Evolutionary conservation across 2,329 filamentous ascomycete genomes (phyloP), one percentile per base, ranked within the genome.

Genomic region (Arthrobotrys sinensis): DNA sequence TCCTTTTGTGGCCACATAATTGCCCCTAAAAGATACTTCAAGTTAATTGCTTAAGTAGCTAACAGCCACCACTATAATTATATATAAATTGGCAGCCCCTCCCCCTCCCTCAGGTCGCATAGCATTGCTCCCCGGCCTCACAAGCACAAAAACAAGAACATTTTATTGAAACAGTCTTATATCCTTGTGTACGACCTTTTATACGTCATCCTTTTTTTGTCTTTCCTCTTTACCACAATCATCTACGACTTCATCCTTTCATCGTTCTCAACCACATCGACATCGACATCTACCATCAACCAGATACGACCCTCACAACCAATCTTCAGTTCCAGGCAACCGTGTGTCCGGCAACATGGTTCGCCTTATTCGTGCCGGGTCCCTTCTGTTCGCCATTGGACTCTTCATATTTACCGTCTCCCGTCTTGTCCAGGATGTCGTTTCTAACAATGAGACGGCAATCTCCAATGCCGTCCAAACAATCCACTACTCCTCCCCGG

Each of bases 401-500:
- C 50, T 78, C 34, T 55, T 62, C 32, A 36, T 52, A 8, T 68
- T 78, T 24, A 66, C 46, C 2, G 45, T 57, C 7, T 57, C 67
- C 28, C 50, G 53, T 11, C 63, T 78, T 14, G 11, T 72, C 28
- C 62, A 68, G 34, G 40, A 78, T 63, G 45, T 72, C 24, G 16
- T 68, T 19, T 64, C 46, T 12, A 45, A 70, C 19, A 60, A 78
- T 68, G 67, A 72, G 16, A 28, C 21, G 11, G 67, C 75, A 7
- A 68, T 78, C 16, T 19, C 62, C 0, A 72, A 53, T 63, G 75
- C 77, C 10, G 57, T 84, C 53, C 79, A 80, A 63, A 36, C 76
- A 79, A 71, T 91, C 52, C 88, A 89, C 83, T 91, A 91, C 82
- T 83, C 86, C 7, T 90, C 89, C 80, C 90, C 91, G 10, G 85